Evolutionary conservation across 352 stramenopile species (phyloP).

Genomic region (Pythium brachiatum): DNA sequence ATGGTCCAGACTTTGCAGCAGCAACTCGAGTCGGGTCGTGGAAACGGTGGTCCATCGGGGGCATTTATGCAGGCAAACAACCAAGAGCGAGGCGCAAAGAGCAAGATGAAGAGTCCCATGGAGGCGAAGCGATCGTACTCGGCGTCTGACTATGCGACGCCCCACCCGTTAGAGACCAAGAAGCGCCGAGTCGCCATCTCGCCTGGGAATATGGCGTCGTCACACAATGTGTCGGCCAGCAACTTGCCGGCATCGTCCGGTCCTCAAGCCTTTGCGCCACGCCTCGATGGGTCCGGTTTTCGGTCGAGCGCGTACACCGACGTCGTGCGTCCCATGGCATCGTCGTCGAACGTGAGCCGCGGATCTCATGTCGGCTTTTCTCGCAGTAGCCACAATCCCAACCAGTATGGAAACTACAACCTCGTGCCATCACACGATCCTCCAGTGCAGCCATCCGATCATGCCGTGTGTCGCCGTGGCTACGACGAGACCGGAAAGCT

Average conservation of each 20-base stretch:
- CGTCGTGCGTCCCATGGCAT: conserved; percentile 44
- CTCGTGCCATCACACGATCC: conserved; percentile 41
- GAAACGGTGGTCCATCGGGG: neutral
- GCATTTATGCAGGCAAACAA: conserved; percentile 2
- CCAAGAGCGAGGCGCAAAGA: conserved; percentile 11
- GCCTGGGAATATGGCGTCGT: conserved; percentile 6
- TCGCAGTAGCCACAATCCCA: conserved; percentile 61
- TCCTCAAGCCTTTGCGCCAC: conserved; percentile 23
- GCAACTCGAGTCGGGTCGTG: neutral
- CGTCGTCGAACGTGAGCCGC: conserved; percentile 25
- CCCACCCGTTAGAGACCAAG: conserved; percentile 45
- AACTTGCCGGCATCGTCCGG: neutral
- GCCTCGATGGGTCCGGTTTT: conserved; percentile 38
- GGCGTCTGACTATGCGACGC: conserved; percentile 19
- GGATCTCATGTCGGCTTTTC: conserved; percentile 21
- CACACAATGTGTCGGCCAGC: conserved; percentile 10
- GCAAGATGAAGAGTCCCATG: conserved; percentile 25
- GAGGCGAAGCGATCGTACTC: conserved; percentile 31
- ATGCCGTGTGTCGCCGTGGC: conserved; percentile 49
- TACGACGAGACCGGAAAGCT: conserved; percentile 79
- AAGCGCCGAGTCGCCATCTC: conserved; percentile 49
- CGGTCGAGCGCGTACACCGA: conserved; percentile 66
- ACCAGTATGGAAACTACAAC: conserved; percentile 68
- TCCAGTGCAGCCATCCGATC: conserved; percentile 35
- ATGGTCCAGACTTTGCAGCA: conserved; percentile 48